Evolutionary conservation across 257 asterid species (phyloP).

Genomic region (Ballota nigra): DNA sequence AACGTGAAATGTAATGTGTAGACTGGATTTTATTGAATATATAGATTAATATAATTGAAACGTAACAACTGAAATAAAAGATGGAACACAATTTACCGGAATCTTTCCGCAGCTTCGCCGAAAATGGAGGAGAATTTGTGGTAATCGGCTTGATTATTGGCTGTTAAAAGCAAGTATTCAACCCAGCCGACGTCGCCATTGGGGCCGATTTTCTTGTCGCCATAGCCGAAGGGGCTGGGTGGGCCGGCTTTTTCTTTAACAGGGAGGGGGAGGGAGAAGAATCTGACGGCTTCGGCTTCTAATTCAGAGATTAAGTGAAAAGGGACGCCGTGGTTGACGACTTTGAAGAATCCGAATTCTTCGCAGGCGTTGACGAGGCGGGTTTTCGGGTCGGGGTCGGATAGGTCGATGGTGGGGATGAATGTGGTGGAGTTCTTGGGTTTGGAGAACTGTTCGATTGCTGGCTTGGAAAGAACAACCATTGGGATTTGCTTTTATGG

Average conservation of each 20-base stretch:
- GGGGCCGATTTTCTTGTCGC: slow-evolving; percentile 65
- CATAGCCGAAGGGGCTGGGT: slow-evolving; percentile 77
- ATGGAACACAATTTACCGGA: too few species aligned
- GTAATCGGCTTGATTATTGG: slow-evolving; percentile 42
- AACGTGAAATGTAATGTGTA: too few species aligned
- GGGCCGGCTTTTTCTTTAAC: slow-evolving; percentile 65
- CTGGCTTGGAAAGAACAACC: slow-evolving; percentile 49
- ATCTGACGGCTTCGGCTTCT: slow-evolving; percentile 54
- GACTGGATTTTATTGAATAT: too few species aligned
- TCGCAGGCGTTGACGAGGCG: slow-evolving; percentile 74
- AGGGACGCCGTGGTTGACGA: slow-evolving; percentile 67
- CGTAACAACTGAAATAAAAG: too few species aligned
- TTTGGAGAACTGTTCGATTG: slow-evolving; percentile 35
- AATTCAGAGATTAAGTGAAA: slow-evolving; percentile 43
- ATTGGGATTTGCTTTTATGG: slow-evolving; percentile 19
- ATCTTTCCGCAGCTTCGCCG: slow-evolving; percentile 54
- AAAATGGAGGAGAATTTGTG: slow-evolving; percentile 49
- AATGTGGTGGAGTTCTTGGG: slow-evolving; percentile 33
- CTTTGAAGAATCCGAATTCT: slow-evolving; percentile 83
- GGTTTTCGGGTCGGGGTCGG: slow-evolving; percentile 51
- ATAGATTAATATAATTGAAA: too few species aligned
- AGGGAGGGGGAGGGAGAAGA: slow-evolving; percentile 59
- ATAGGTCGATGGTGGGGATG: slow-evolving; percentile 61
- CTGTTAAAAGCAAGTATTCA: slow-evolving; percentile 63
- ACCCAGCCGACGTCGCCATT: slow-evolving; percentile 83